Base-by-base conservation (phyloP, 306 rosid genomes). In the Lablab purpureus region DNA sequence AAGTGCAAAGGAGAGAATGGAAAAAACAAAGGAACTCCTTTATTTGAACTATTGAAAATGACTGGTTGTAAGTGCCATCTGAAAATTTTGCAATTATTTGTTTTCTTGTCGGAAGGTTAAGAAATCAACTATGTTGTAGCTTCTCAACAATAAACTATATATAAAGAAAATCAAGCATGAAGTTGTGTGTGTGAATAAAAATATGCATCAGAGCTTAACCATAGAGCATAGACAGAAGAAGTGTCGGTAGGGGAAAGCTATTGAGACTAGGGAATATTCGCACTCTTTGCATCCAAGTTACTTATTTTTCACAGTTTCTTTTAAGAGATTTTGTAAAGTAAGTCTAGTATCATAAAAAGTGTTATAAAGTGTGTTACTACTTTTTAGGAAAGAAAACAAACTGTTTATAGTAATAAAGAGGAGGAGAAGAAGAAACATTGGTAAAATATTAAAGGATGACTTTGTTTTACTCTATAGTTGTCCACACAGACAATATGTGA, bases 41-140 rank as follows among this genome's bases (percentile, higher is more conserved):
- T 55, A 13, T 28, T 56, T 46, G 21, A 32, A 41, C 60, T 4
- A 58, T 0, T 73, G 80, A 83, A 78, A 83, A 66, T 67, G 78
- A 82, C 73, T 73, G 36, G 67, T 7, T 47, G n/a, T 69, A 27
- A 49, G 46, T 54, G 27, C 69, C 62, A 17, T 41, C 3, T 28
- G 76, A 71, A 28, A 28, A 23, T 18, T 18, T 32, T 64, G 64
- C 75, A 82, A 63, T 77, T n/a, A 46, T 65, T 77, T 28, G 56
- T 77, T 82, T 77, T 21, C 43, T 45, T 46, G 63, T 74, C 46
- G 71, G 84, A 74, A 73, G 13, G 69, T 66, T 65, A 41, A 78
- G 23, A 41, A 80, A 73, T 25, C 50, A 73, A 23, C 28, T 21
- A 47, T 4, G 40, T 9, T 52, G 41, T 23, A 63, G 12, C 27